Evolutionary conservation across 1,284 basidiomycete genomes (phyloP).

Genomic region (Heimioporus punctisporus): DNA sequence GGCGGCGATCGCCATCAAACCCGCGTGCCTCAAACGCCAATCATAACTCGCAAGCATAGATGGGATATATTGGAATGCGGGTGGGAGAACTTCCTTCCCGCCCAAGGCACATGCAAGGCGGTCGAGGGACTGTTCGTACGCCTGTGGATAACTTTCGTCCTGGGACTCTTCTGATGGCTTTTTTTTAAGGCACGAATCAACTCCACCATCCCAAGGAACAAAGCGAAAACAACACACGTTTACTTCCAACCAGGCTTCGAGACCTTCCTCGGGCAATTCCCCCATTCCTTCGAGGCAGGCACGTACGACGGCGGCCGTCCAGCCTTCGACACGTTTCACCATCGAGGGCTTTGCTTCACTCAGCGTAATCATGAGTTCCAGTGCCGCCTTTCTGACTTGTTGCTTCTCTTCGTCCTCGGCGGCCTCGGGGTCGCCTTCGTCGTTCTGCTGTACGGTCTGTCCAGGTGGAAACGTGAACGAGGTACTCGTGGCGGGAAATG

Average conservation of each 20-base stretch:
- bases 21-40: constrained; percentile 82
- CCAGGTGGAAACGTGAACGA: constrained; percentile 60
- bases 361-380: constrained; percentile 80
- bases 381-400: constrained; percentile 60
- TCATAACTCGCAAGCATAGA: constrained; percentile 78
- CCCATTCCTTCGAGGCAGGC: constrained; percentile 83
- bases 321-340: constrained; percentile 66
- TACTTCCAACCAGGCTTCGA: constrained; percentile 68
- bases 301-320: constrained; percentile 67
- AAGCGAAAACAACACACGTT: constrained; percentile 52
- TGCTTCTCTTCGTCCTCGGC: constrained; percentile 54
- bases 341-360: constrained; percentile 68
- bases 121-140: constrained; percentile 81
- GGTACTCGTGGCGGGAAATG: constrained; percentile 49
- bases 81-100: constrained; percentile 69
- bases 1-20: constrained; percentile 78
- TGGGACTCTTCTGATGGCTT: constrained; percentile 68
- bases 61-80: constrained; percentile 79
- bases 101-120: constrained; percentile 76
- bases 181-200: constrained; percentile 7
- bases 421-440: constrained; percentile 40
- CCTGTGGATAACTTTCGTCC: constrained; percentile 74
- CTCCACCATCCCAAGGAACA: neutral
- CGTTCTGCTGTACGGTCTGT: constrained; percentile 17
- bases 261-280: constrained; percentile 65